Conservation (phyloP, 2,329 filamentous ascomycete genomes). For the Alternaria postmessia region DNA sequence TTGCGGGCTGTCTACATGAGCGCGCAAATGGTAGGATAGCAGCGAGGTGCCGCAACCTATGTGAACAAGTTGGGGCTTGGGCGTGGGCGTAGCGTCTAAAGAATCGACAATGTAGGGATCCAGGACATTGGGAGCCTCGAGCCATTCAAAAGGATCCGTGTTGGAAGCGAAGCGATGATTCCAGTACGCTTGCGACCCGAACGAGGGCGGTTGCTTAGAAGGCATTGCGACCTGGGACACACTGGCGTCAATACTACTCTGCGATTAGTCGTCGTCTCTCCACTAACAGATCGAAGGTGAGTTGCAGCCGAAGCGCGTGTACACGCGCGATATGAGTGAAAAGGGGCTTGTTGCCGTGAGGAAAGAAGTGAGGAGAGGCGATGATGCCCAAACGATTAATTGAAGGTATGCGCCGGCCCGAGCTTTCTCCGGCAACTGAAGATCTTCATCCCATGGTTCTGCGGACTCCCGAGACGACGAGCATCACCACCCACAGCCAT, state of each 20-base stretch:
- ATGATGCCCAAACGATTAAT: slow-evolving; percentile 3
- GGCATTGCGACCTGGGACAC: slow-evolving; percentile 3
- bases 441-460: slow-evolving; percentile 25
- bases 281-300: slow-evolving; percentile 6
- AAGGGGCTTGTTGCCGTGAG: neutral
- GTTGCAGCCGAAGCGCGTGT: neutral
- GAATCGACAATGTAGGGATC: slow-evolving; percentile 40
- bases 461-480: slow-evolving; percentile 29
- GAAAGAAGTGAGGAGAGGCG: neutral
- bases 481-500: slow-evolving; percentile 34
- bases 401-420: slow-evolving; percentile 19
- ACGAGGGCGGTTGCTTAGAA: slow-evolving; percentile 36
- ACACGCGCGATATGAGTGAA: neutral
- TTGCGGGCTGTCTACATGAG: slow-evolving; percentile 36
- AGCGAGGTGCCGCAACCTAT: slow-evolving; percentile 52
- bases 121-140: slow-evolving; percentile 41
- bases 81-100: slow-evolving; percentile 19
- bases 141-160: slow-evolving; percentile 50
- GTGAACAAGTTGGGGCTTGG: slow-evolving; percentile 43
- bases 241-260: slow-evolving; percentile 2
- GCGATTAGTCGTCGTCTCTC: slow-evolving; percentile 3
- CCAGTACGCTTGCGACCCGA: slow-evolving; percentile 50
- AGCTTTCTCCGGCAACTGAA: slow-evolving; percentile 26
- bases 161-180: slow-evolving; percentile 47
- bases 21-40: slow-evolving; percentile 48